These are phyloP conservation scores for Neoarthrinium moseri DNA, from an alignment of 2,329 filamentous ascomycete genomes.

Conservation along the genomic window DNA sequence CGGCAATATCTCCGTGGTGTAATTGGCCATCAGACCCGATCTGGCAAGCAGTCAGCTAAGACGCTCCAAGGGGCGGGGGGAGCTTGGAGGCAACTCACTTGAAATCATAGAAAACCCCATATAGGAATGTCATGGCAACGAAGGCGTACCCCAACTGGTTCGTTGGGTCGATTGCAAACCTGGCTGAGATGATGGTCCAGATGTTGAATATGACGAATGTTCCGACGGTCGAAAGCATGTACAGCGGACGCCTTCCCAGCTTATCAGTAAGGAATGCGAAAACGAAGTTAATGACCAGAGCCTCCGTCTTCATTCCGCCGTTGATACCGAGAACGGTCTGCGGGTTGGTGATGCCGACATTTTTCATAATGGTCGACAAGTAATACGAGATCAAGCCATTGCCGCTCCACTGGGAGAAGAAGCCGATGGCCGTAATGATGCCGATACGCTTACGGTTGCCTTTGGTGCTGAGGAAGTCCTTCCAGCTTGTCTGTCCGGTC, in stretches of 20 bases:
- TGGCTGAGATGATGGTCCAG: constrained; percentile 12
- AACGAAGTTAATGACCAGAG: neutral
- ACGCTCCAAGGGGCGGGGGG: neutral
- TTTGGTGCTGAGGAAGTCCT: constrained; percentile 43
- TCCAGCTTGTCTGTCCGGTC: constrained; percentile 42
- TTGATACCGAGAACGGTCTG: no score
- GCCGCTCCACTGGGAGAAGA: constrained; percentile 53
- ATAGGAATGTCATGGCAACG: constrained; percentile 31
- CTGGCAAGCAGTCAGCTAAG: neutral
- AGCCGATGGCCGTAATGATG: constrained; percentile 51
- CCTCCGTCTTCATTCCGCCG: neutral
- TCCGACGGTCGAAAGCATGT: constrained; percentile 15
- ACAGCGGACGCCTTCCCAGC: constrained; percentile 19
- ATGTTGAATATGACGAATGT: constrained; percentile 14
- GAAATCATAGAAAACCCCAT: constrained; percentile 30
- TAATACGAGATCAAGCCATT: constrained; percentile 33
- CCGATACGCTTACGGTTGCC: constrained; percentile 54
- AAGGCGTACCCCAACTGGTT: constrained; percentile 18
- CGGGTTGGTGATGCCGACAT: constrained; percentile 30
- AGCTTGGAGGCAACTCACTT: constrained; percentile 19
- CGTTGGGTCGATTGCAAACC: constrained; percentile 8
- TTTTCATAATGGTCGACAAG: constrained; percentile 27
- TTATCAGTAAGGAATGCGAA: neutral
- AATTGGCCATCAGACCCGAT: constrained; percentile 24
- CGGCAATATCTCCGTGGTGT: constrained; percentile 27